Base-by-base conservation (phyloP, 345 rosid genomes). In the Murraya koenigii region DNA sequence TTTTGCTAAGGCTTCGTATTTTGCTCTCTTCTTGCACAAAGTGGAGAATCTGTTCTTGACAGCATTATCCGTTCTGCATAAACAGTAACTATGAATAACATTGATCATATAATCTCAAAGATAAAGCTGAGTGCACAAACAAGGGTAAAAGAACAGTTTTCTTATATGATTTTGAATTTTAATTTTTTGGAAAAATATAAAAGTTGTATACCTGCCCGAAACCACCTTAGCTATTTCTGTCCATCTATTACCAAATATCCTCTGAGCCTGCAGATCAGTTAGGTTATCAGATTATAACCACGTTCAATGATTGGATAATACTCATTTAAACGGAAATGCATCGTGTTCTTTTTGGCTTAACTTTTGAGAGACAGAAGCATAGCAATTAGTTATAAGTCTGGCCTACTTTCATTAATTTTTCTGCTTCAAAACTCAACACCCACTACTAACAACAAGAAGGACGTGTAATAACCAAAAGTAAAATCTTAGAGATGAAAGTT, bases 151-250 rank as follows among this genome's bases (percentile, higher is more conserved):
- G 22, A 58, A 75, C 49, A 49, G 41, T 49, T 62, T 38, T 56
- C 23, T 4, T 52, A 52, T 17, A 52, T 15, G 14, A 1, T 52
- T 17, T 52, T 52, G 10, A 9, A 11, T 10, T 44, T 13, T n/a
- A n/a, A n/a, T n/a, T 15, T 52, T 52, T 52, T 32, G 64, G 60
- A 38, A 23, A 59, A 59, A 63, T 64, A 36, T 69, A 56, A 38
- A 25, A 28, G 22, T 58, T 28, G 39, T 75, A 35, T 93, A 96
- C 99, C 99, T 94, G 84, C 99, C 98, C 80, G 98, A 92, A 83
- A 96, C 97, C 89, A 94, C 97, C 90, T 96, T 96, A 71, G 99
- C 98, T 39, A 96, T 96, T 86, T 96, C 98, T 38, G 97, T 96
- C 99, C 99, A 96, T 85, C 97, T 89, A 82, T 96, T 96, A 39